Evolutionary conservation across 1,284 basidiomycete genomes (phyloP).

Genomic region (Trametes versicolor): DNA sequence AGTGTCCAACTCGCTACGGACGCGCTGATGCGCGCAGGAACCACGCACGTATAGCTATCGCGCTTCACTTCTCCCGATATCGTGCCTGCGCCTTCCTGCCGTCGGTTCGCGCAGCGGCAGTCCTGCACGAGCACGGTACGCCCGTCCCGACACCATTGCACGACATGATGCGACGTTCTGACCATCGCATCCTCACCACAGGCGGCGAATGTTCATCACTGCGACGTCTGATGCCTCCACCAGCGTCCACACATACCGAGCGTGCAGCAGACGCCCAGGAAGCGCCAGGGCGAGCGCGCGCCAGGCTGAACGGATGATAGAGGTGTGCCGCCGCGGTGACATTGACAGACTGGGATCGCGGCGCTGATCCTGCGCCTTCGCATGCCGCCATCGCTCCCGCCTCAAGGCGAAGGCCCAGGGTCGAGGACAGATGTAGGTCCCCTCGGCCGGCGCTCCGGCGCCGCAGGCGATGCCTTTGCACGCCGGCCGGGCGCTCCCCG

Average conservation of each 20-base stretch:
- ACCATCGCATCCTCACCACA: not conserved
- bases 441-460: not conserved
- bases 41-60: not conserved
- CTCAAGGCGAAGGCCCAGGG: not conserved
- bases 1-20: not conserved
- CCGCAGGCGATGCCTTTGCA: not conserved
- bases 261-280: not conserved
- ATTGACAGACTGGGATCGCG: conserved; percentile 20
- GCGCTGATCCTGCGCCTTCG: conserved; percentile 20
- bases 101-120: not conserved
- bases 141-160: conserved; percentile 2
- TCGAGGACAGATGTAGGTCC: conserved; percentile 11
- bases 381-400: not conserved
- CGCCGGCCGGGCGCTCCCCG: conserved; percentile 8
- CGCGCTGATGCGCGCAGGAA: conserved; percentile 7
- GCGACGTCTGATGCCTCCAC: conserved; percentile 5
- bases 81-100: not conserved
- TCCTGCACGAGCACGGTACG: conserved; percentile 1
- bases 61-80: not conserved
- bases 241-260: conserved; percentile 2
- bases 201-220: conserved; percentile 4
- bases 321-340: not conserved
- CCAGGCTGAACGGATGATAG: conserved; percentile 15
- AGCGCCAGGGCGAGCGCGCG: not conserved
- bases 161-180: not conserved